phyloP scores from a whole-genome alignment of 257 asterid species.

The Penstemon davidsonii region DNA sequence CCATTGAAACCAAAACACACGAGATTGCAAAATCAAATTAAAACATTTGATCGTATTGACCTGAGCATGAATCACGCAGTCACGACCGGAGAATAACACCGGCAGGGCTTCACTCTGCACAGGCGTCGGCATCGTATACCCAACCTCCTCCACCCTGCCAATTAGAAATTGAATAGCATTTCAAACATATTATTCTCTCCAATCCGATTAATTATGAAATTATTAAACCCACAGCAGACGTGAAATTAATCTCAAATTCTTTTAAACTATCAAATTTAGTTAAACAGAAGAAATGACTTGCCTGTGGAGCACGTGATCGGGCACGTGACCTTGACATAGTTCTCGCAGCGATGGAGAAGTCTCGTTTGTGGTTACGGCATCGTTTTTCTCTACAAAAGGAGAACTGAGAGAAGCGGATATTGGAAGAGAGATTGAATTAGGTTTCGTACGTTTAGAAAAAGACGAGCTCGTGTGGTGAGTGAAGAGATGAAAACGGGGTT shows the following conservation, averaged over 20 bases:
- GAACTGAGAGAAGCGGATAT: slow-evolving; percentile 47
- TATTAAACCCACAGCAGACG: not conserved
- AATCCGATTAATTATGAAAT: slow-evolving; percentile 15
- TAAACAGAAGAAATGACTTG: slow-evolving; percentile 22
- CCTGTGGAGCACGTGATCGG: slow-evolving; percentile 79
- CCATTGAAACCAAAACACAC: not conserved
- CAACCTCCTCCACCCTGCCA: slow-evolving; percentile 89
- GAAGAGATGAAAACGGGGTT: slow-evolving; percentile 2
- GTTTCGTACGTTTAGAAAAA: slow-evolving; percentile 16
- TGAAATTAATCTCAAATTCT: slow-evolving; percentile 7
- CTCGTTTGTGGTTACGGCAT: slow-evolving; percentile 26
- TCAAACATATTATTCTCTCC: slow-evolving; percentile 1
- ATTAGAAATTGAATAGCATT: not conserved
- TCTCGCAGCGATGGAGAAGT: slow-evolving; percentile 46
- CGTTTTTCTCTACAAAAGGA: slow-evolving; percentile 26
- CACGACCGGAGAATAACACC: slow-evolving; percentile 72
- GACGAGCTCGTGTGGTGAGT: slow-evolving; percentile 7
- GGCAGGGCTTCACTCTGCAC: slow-evolving; percentile 82
- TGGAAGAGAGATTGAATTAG: slow-evolving; percentile 25
- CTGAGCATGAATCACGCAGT: slow-evolving; percentile 94
- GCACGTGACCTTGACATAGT: slow-evolving; percentile 74
- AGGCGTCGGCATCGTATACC: slow-evolving; percentile 62
- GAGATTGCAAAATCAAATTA: not conserved
- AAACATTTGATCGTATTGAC: slow-evolving; percentile 37
- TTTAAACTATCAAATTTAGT: not conserved